Evolutionary conservation across 371 early-diverging fungal genomes (phyloP).

Genomic region (Chytridium lagenaria): DNA sequence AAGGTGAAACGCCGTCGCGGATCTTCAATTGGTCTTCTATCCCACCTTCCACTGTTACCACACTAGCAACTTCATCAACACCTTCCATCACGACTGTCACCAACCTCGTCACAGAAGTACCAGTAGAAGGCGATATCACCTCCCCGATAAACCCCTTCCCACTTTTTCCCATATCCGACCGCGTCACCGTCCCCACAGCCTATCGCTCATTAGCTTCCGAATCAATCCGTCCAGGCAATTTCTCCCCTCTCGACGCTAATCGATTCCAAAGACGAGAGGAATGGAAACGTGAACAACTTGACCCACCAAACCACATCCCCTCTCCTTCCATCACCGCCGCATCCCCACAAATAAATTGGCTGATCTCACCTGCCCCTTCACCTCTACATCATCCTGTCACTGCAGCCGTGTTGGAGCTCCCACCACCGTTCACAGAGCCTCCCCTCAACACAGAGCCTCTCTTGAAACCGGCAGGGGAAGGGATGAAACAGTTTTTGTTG

Average conservation of each 20-base stretch:
- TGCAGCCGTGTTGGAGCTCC: background rate
- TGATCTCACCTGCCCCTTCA: background rate
- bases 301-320: background rate
- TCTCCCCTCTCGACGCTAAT: background rate
- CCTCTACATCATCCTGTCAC: too few species aligned
- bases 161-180: too few species aligned
- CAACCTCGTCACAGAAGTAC: too few species aligned
- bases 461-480: background rate
- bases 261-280: background rate
- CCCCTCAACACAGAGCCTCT: background rate
- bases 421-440: background rate
- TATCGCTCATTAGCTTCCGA: background rate
- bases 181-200: background rate
- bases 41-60: too few species aligned
- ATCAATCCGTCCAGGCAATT: background rate
- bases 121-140: too few species aligned
- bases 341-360: background rate
- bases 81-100: too few species aligned
- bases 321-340: background rate
- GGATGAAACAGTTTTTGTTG: constrained; percentile 70
- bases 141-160: too few species aligned
- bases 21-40: too few species aligned
- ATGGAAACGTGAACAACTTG: background rate
- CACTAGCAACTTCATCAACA: too few species aligned
- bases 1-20: too few species aligned